These are phyloP conservation scores for Mediolabrus comicus DNA, from an alignment of 108 stramenopile genomes.

Conservation along the genomic window DNA sequence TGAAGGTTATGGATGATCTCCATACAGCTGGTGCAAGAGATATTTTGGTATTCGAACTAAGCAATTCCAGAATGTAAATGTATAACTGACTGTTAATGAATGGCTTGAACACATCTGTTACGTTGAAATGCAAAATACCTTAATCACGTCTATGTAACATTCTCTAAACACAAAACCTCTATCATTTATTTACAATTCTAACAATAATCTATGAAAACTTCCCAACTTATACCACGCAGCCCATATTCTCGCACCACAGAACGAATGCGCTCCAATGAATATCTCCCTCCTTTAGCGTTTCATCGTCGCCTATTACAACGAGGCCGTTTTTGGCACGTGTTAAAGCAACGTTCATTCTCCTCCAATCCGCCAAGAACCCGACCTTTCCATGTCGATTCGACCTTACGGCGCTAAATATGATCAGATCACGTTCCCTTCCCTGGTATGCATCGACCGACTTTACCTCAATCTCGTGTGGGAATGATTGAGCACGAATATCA, in stretches of 20 bases:
- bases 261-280: slow-evolving; percentile 88
- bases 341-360: slow-evolving; percentile 97
- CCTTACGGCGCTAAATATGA: slow-evolving; percentile 93
- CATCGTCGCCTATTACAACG: slow-evolving; percentile 91
- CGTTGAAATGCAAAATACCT: too few species aligned
- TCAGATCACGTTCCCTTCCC: slow-evolving; percentile 92
- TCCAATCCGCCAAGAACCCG: slow-evolving; percentile 94
- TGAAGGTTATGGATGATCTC: slow-evolving; percentile 91
- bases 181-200: slow-evolving; percentile 6
- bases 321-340: slow-evolving; percentile 91
- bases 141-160: neutral
- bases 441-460: slow-evolving; percentile 95
- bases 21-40: slow-evolving; percentile 90
- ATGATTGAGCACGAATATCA: slow-evolving; percentile 39
- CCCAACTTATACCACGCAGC: slow-evolving; percentile 33
- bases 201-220: neutral
- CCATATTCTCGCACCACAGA: slow-evolving; percentile 67
- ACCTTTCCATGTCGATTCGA: slow-evolving; percentile 91
- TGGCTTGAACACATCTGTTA: too few species aligned
- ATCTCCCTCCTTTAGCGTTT: slow-evolving; percentile 81
- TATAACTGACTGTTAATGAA: too few species aligned
- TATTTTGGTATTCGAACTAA: slow-evolving; percentile 89
- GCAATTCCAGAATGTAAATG: slow-evolving; percentile 88
- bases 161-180: neutral
- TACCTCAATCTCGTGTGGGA: slow-evolving; percentile 69